Evolutionary conservation across 345 rosid species (phyloP), one percentile per base, ranked within the genome.

Genomic region (Gossypium raimondii): DNA sequence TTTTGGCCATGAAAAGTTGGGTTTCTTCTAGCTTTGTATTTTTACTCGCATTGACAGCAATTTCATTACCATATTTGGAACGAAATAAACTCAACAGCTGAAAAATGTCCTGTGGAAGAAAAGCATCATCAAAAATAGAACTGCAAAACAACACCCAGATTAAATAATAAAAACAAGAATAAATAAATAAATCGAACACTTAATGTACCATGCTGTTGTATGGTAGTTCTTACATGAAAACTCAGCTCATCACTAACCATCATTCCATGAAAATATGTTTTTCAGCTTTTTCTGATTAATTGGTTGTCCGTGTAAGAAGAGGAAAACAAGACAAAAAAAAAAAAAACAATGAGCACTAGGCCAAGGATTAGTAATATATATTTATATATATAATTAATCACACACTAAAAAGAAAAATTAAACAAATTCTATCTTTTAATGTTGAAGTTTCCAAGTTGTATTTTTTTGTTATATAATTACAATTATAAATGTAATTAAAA

Each of bases 61-160:
- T 48, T 70, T 62, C 67, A 55, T 78, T 78, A 50, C 69, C 77
- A 74, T 62, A 29, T 51, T 63, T 45, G 43, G 62, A 50, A 45
- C 53, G 22, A 62, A 11, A 50, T 34, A 2, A 76, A 29, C 65
- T 63, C 66, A 72, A 47, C 59, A 65, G 38, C 57, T 43, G 14
- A 51, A 41, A 34, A 48, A 56, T 55, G 34, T 55, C 63, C 43
- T 34, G 73, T 18, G 34, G 18, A 73, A 45, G 71, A 73, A 52
- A 44, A 47, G 11, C 12, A 34, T 57, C 68, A 67, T 2, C 25
- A 20, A 56, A 56, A 57, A 53, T 45, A 45, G 18, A 47, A 73
- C 44, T 24, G 25, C 18, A 73, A 24, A 3, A 70, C 25, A 72
- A 41, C 4, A 70, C 61, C 73, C 61, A 70, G 61, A 11, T n/a